These are phyloP conservation scores for Aspergillus pseudoglaucus DNA, from an alignment of 2,329 filamentous ascomycete genomes.

Conservation along the genomic window DNA sequence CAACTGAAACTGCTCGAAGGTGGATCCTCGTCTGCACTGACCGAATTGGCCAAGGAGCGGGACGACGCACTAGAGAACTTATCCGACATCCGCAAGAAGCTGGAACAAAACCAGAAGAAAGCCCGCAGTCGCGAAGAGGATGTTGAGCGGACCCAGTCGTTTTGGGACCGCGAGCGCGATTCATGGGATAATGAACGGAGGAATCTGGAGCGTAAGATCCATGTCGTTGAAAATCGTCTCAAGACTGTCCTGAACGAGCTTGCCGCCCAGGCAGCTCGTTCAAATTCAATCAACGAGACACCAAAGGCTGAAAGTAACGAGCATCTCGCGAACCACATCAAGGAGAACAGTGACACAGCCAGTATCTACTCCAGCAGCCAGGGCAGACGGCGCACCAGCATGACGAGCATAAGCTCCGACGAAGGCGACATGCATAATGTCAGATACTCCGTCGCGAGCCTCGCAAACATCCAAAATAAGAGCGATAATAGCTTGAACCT, in stretches of 20 bases:
- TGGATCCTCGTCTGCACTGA: constrained; percentile 76
- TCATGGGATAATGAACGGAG: constrained; percentile 78
- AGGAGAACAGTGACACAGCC: constrained; percentile 57
- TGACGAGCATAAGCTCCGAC: constrained; percentile 46
- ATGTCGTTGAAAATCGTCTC: constrained; percentile 81
- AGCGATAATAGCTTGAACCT: constrained; percentile 62
- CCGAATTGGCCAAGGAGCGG: constrained; percentile 75
- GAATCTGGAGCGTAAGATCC: constrained; percentile 73
- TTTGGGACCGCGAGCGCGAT: constrained; percentile 80
- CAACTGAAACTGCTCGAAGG: constrained; percentile 83
- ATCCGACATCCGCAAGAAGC: constrained; percentile 65
- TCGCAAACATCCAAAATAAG: constrained; percentile 51
- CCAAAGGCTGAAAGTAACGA: constrained; percentile 58
- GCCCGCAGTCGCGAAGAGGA: constrained; percentile 76
- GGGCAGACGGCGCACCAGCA: constrained; percentile 53
- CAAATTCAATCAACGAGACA: constrained; percentile 19
- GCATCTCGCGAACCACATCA: constrained; percentile 36
- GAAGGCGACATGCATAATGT: constrained; percentile 51
- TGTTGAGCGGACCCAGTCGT: constrained; percentile 65
- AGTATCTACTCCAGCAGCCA: constrained; percentile 68
- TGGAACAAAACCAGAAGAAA: constrained; percentile 73
- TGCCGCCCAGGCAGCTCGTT: constrained; percentile 35
- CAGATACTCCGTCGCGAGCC: constrained; percentile 64
- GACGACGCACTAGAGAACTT: constrained; percentile 72
- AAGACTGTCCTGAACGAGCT: constrained; percentile 83